Conservation (phyloP, 2,329 filamentous ascomycete species). For the Dothistroma pini region DNA sequence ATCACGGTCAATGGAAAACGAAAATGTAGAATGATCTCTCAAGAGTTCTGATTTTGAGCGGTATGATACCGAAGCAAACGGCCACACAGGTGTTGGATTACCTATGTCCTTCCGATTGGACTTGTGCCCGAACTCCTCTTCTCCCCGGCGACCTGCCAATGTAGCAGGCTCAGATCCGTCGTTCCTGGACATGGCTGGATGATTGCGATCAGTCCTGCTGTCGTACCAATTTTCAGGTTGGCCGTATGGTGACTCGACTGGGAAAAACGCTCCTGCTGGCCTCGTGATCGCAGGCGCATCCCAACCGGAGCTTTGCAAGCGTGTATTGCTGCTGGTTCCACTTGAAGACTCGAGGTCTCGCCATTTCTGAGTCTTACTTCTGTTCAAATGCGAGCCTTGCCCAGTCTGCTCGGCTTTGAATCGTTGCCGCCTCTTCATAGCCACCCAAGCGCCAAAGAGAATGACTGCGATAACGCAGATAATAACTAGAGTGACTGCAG, state of each 20-base stretch:
- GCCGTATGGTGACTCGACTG: background rate
- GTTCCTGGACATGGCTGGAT: background rate
- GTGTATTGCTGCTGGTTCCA: background rate
- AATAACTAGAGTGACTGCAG: background rate
- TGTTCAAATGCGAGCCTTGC: background rate
- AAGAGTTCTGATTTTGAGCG: background rate
- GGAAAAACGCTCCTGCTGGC: background rate
- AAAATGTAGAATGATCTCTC: background rate
- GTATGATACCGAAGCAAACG: background rate
- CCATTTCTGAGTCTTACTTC: background rate
- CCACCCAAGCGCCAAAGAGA: background rate
- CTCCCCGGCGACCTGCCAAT: background rate
- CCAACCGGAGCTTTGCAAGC: background rate
- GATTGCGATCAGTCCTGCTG: background rate
- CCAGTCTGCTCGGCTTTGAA: background rate
- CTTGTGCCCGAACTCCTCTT: background rate
- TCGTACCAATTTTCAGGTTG: background rate
- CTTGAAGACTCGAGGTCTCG: background rate
- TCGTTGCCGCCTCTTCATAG: background rate
- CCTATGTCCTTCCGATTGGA: background rate
- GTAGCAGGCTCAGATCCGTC: background rate
- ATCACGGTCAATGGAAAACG: background rate
- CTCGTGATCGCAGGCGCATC: background rate
- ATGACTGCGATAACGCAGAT: background rate
- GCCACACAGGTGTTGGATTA: background rate